Evolutionary conservation across 2,329 filamentous ascomycete genomes (phyloP).

Genomic region (Fusarium caatingaense): DNA sequence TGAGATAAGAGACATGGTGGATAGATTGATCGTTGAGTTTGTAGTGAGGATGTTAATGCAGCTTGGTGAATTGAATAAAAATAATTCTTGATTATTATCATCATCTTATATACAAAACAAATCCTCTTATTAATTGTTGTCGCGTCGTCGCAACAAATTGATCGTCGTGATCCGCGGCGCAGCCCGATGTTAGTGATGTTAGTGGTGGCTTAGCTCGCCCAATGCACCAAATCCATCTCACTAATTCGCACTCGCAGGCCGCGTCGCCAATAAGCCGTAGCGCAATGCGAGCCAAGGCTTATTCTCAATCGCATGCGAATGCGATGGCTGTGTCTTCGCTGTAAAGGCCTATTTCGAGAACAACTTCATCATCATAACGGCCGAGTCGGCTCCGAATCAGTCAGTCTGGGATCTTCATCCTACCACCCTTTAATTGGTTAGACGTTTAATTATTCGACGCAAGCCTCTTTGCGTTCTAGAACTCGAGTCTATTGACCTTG

Average conservation of each 20-base stretch:
- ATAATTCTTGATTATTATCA: fast-evolving
- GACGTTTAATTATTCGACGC: neutral
- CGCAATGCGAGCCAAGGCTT: conserved; percentile 14
- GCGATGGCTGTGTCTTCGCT: neutral
- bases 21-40: neutral
- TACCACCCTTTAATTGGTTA: neutral
- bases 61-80: neutral
- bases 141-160: neutral
- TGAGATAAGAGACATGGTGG: conserved; percentile 5
- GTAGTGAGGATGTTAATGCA: neutral
- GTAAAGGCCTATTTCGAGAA: neutral
- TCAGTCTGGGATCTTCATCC: neutral
- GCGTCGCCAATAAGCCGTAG: conserved; percentile 1
- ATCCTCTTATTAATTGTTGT: neutral
- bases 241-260: neutral
- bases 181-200: neutral
- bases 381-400: neutral
- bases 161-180: conserved; percentile 8
- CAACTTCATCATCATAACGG: neutral
- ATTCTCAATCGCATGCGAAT: neutral
- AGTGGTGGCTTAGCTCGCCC: conserved; percentile 23
- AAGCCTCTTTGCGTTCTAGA: conserved; percentile 1
- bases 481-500: neutral
- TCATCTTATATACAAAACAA: neutral
- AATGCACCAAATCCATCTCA: neutral